phyloP scores from a whole-genome alignment of 2,329 filamentous ascomycete species.

The Fusarium vanettenii region DNA sequence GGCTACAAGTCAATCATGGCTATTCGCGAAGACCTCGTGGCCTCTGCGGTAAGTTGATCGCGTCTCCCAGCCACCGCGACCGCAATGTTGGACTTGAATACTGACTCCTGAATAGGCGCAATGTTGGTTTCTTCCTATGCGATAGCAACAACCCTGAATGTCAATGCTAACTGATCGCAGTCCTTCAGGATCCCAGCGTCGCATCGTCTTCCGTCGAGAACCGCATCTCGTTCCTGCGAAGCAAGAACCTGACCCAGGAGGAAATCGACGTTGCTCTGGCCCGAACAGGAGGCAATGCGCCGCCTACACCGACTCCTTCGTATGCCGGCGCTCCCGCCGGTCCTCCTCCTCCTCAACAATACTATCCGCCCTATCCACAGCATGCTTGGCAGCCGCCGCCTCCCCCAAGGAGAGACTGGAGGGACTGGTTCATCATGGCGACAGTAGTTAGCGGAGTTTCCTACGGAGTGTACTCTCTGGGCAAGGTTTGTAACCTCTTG shows the following conservation, averaged over 20 bases:
- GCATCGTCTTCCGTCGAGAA: slow-evolving; percentile 91
- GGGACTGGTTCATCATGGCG: slow-evolving; percentile 99
- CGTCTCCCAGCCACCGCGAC: slow-evolving; percentile 12
- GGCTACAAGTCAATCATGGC: slow-evolving; percentile 65
- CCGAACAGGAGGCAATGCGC: slow-evolving; percentile 73
- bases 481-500: slow-evolving; percentile 71
- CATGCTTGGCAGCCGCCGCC: slow-evolving; percentile 69
- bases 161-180: slow-evolving; percentile 57
- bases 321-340: slow-evolving; percentile 57
- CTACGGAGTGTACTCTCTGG: slow-evolving; percentile 88
- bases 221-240: slow-evolving; percentile 90
- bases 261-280: slow-evolving; percentile 89
- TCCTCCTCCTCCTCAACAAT: slow-evolving; percentile 58
- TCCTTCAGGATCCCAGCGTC: slow-evolving; percentile 95
- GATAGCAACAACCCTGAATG: neutral
- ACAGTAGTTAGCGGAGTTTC: slow-evolving; percentile 91
- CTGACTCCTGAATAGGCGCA: slow-evolving; percentile 49
- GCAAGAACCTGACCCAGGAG: slow-evolving; percentile 96
- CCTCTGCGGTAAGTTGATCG: slow-evolving; percentile 74
- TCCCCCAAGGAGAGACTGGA: slow-evolving; percentile 88
- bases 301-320: slow-evolving; percentile 54
- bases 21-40: slow-evolving; percentile 93
- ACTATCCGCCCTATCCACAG: slow-evolving; percentile 62
- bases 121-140: slow-evolving; percentile 51
- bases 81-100: slow-evolving; percentile 7